Evolutionary conservation across 1,284 basidiomycete genomes (phyloP), one percentile per base, ranked within the genome.

Genomic region (Naganishia sp.): DNA sequence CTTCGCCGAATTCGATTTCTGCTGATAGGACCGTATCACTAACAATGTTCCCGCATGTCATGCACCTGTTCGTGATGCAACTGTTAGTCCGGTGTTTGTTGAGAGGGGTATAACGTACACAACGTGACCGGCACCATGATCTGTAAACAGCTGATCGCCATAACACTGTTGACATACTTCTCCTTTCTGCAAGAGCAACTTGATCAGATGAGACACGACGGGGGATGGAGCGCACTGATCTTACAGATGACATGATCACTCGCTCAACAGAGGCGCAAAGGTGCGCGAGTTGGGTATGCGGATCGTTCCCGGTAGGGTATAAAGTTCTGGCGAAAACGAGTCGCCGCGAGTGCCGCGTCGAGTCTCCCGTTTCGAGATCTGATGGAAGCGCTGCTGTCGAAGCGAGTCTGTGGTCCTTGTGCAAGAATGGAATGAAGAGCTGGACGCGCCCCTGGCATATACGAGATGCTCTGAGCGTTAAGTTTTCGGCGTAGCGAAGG

Each of bases 11-110:
- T 0, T 89, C 88, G 68, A 99, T 87, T 77, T 97, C 87, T 71
- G 89, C 91, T 16, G 98, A 93, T 70, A 99, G 95, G 9, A 90
- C 88, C 74, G 92, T 94, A 80, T 97, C 92, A 78, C 97, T 94
- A 15, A 96, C 84, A 18, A 98, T 92, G 13, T 88, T 89, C 63
- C 91, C 92, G 73, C 93, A 96, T 70, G 84, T 81, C 2, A 88
- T 84, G 75, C 92, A 96, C 74, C 65, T 66, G n/a, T 6, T 6
- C n/a, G 42, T 3, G n/a, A 2, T 25, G n/a, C n/a, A 11, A n/a
- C n/a, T n/a, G 21, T 61, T 11, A 52, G 57, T 46, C 15, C 18
- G 21, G 6, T 25, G 13, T 7, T 39, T 39, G 36, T 10, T 28
- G 33, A 16, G n/a, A 15, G 10, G 44, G 33, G 36, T 33, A 25